A percentile compares a stretch with the other conserved stretches of the same genome.
These are phyloP conservation scores for Trypanosoma cruzi DNA, from an alignment of 208 protist genomes.

Conservation along the genomic window DNA sequence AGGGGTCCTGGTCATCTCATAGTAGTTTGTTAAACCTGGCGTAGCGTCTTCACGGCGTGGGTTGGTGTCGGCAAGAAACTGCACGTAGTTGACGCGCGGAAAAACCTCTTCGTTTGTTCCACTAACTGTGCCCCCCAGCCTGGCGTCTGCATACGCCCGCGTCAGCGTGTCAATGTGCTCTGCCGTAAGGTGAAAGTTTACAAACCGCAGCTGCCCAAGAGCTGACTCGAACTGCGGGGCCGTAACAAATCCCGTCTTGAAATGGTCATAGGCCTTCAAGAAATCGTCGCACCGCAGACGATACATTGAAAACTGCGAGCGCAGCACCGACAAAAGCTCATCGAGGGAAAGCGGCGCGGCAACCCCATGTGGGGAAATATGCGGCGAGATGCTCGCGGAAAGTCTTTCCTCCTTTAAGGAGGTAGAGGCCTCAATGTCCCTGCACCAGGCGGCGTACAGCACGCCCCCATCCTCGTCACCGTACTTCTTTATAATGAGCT, in stretches of 20 bases:
- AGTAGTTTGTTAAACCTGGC: conserved; percentile 51
- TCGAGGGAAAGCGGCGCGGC: conserved; percentile 28
- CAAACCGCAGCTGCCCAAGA: conserved; percentile 77
- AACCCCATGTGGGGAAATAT: background rate
- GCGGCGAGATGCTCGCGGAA: background rate
- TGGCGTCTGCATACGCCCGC: conserved; percentile 51
- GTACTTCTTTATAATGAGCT: conserved; percentile 76
- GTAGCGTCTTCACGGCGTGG: conserved; percentile 27
- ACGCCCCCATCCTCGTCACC: conserved; percentile 67
- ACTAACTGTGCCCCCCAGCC: conserved; percentile 14
- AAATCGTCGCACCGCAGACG: conserved; percentile 81
- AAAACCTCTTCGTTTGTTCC: conserved; percentile 26
- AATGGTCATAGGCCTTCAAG: conserved; percentile 83
- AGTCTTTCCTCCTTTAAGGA: background rate
- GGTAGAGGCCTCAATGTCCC: conserved; percentile 48
- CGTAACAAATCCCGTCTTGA: conserved; percentile 78
- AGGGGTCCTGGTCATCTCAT: conserved; percentile 44
- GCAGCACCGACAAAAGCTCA: conserved; percentile 58
- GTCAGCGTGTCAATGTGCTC: conserved; percentile 68
- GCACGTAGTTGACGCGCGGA: conserved; percentile 67
- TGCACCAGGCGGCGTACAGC: conserved; percentile 79
- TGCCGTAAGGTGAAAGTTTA: conserved; percentile 68
- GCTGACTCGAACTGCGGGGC: conserved; percentile 79
- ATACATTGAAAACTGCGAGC: conserved; percentile 71
- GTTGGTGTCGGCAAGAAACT: conserved; percentile 72